Percentiles rank a stretch among this genome's conserved stretches.
Evolutionary conservation across 2,329 filamentous ascomycete species (phyloP).

Genomic region (Pezicula radicicola): DNA sequence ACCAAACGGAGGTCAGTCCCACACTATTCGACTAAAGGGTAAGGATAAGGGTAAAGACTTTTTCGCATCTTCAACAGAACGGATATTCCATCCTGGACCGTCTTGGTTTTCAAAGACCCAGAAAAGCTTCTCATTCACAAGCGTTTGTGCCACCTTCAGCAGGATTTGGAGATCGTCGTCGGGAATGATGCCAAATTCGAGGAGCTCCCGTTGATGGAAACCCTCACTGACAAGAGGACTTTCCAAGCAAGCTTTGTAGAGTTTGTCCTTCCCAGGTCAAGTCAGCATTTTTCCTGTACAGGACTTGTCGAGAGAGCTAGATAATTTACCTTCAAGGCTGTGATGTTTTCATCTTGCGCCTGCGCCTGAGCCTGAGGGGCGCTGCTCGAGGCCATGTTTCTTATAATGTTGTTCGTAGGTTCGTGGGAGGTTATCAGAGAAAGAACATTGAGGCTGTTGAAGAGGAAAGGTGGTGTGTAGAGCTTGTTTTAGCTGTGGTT

Average conservation of each 20-base stretch:
- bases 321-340: conserved; percentile 16
- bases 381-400: neutral
- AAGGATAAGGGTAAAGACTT: conserved; percentile 42
- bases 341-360: conserved; percentile 11
- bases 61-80: conserved; percentile 56
- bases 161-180: conserved; percentile 53
- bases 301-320: neutral
- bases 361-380: neutral
- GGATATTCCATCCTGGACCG: conserved; percentile 55
- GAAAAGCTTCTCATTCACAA: conserved; percentile 60
- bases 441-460: neutral
- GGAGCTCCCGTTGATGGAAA: conserved; percentile 57
- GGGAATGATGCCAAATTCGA: conserved; percentile 55
- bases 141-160: conserved; percentile 51
- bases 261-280: neutral
- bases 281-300: too few species aligned
- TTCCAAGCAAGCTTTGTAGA: conserved; percentile 24
- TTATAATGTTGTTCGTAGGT: neutral
- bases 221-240: conserved; percentile 13
- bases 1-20: neutral
- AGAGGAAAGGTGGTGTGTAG: too few species aligned
- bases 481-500: too few species aligned
- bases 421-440: neutral
- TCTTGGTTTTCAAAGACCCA: conserved; percentile 42
- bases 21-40: neutral